phyloP scores from a whole-genome alignment of 495 filamentous ascomycete genomes.

The Jackrogersella minutella region DNA sequence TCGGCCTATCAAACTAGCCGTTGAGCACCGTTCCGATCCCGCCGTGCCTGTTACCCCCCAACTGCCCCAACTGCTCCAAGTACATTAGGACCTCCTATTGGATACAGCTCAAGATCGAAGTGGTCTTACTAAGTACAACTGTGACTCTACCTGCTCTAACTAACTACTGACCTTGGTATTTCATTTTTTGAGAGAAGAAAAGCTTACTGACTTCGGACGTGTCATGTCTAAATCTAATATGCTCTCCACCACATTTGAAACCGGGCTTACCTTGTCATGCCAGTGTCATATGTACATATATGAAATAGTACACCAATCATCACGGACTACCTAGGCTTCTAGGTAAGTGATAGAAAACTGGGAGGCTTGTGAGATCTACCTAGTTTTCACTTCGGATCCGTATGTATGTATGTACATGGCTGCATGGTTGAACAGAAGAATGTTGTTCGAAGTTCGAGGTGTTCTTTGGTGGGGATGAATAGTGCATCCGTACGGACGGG shows the following conservation, averaged over 20 bases:
- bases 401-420: background rate
- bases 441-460: background rate
- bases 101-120: background rate
- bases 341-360: too few species aligned
- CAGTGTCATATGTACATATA: slow-evolving; percentile 5
- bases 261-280: slow-evolving; percentile 16
- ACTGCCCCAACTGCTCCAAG: too few species aligned
- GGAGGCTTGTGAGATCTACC: too few species aligned
- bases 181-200: too few species aligned
- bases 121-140: slow-evolving; percentile 23
- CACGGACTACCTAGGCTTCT: too few species aligned
- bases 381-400: too few species aligned
- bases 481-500: too few species aligned
- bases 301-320: background rate
- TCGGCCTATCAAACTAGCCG: slow-evolving; percentile 35
- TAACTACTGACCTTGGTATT: too few species aligned
- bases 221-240: slow-evolving; percentile 10
- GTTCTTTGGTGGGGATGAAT: slow-evolving; percentile 1
- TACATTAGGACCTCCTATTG: too few species aligned
- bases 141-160: slow-evolving; percentile 1
- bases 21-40: background rate
- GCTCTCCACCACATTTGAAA: slow-evolving; percentile 6
- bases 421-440: too few species aligned
- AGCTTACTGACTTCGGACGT: background rate
- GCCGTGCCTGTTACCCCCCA: background rate